Base-by-base conservation (phyloP, 306 rosid genomes). In the Dalbergia oliveri region DNA sequence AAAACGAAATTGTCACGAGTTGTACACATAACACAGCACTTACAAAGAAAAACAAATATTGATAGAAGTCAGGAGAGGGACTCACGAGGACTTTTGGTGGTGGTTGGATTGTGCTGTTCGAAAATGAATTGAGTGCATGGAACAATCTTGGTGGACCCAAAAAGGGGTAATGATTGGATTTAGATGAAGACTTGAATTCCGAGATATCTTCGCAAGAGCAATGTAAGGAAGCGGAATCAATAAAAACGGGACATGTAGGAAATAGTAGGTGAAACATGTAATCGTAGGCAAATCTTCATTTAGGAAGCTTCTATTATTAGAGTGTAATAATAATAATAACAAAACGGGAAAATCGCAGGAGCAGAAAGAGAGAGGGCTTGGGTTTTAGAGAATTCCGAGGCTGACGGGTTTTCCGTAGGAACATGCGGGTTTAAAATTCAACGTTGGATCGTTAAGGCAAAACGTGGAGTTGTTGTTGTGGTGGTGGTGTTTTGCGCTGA, bases 381-480 rank as follows among this genome's bases (percentile, higher is more conserved):
- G 53, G 61, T 77, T 77, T 62, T 68, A 70, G 39, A 77, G 41
- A 83, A 37, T n/a, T 73, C 90, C 92, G 96, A 89, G 31, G 82
- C 72, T 87, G 91, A 88, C 91, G 97, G 93, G 34, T 61, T 81
- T 88, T 75, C 89, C 86, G 79, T 69, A 18, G 26, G 23, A 88
- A 88, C 70, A 77, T 10, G 26, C 71, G 84, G 81, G 84, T 10
- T 43, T 13, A 3, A 47, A 65, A 5, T 10, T 49, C 47, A 47
- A 34, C 72, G 49, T 15, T 39, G 47, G 44, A 35, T 61, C 21
- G 16, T 21, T 4, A 4, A 14, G 13, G 6, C 31, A 26, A 26
- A 26, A 26, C 31, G 31, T 26, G 31, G 31, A 26, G 31, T 26
- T 26, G 21, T 4, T 34, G 16, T 1, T 14, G 11, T 34, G 21